A percentile compares a stretch with the other conserved stretches of the same genome.
These are phyloP conservation scores for Fusarium equiseti DNA, from an alignment of 2,329 filamentous ascomycete species.

Conservation along the genomic window DNA sequence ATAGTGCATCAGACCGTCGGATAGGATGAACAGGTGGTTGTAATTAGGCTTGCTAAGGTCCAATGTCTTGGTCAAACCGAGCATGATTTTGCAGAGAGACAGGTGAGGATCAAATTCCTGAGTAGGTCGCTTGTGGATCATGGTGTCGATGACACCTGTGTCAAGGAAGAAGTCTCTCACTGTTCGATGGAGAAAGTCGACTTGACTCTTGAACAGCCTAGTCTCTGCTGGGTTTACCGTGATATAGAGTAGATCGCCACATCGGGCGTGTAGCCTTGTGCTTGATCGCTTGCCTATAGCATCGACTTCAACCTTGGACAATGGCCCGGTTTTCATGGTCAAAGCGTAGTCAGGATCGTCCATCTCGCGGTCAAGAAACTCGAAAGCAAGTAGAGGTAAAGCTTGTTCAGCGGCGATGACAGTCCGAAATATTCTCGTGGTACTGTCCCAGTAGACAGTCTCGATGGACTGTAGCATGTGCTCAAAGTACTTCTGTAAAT, in stretches of 20 bases:
- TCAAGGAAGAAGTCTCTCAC: neutral
- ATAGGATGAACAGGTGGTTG: neutral
- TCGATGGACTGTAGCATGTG: neutral
- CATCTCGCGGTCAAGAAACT: neutral
- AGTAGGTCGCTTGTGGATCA: neutral
- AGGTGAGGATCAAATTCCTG: neutral
- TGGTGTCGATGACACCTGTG: neutral
- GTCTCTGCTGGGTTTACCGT: neutral
- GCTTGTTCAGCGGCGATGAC: neutral
- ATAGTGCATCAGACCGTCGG: neutral
- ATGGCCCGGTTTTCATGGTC: neutral
- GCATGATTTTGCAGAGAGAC: neutral
- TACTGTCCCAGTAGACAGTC: neutral
- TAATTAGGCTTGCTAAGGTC: neutral
- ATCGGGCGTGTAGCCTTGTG: neutral
- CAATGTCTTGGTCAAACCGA: neutral
- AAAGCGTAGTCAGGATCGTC: neutral
- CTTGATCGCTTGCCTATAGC: neutral
- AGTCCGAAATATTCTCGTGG: neutral
- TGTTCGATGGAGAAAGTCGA: neutral
- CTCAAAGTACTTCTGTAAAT: neutral
- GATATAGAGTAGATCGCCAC: neutral
- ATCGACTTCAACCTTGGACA: neutral
- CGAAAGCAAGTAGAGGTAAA: neutral
- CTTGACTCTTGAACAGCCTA: neutral